Base-by-base conservation (phyloP, 441 rosid species). In the Macaranga tanarius region DNA sequence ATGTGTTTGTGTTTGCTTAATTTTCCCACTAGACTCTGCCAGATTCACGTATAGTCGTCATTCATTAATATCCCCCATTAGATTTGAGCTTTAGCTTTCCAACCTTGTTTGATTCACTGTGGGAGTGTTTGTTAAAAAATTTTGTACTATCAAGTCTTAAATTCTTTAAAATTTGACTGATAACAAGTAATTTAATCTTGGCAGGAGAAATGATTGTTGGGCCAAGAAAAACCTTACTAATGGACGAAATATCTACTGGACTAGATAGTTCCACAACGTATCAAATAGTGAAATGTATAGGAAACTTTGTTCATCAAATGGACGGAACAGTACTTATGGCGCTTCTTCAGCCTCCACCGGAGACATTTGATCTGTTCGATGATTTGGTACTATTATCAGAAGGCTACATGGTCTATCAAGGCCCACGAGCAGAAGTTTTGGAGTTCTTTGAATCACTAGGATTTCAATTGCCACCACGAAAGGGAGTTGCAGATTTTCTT, bases 171-270 rank as follows among this genome's bases (percentile, higher is more conserved):
- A 65, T 22, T 58, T 31, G 38, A 31, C 38, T 31, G 38, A 31
- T 31, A 31, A 31, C 38, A 1, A 31, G 38, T 31, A 31, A 65
- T 19, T 19, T 63, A 23, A 20, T 38, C 48, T 31, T 67, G 79
- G 79, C 84, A 94, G 99, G 99, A 73, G 99, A 95, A 81, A 92
- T 92, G 99, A 80, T 91, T 19, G 99, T 95, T 4, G 97, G 99
- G 56, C 97, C 99, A 55, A 86, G 93, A 65, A 92, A 95, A 81
- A 92, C 96, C 26, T 79, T 92, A 65, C 89, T 95, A 60, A 91
- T 92, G 99, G 99, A 95, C 84, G 99, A 95, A 82, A 95, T 95
- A 77, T 95, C 99, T 6, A 92, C 97, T 23, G 97, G 99, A 54
- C 96, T 95, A 47, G 97, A 95, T 76, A 95, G 97, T 85, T 89